A percentile compares a stretch with the other conserved stretches of the same genome.
phyloP scores from a whole-genome alignment of 1,284 basidiomycete species.

The Pholiota adiposa region DNA sequence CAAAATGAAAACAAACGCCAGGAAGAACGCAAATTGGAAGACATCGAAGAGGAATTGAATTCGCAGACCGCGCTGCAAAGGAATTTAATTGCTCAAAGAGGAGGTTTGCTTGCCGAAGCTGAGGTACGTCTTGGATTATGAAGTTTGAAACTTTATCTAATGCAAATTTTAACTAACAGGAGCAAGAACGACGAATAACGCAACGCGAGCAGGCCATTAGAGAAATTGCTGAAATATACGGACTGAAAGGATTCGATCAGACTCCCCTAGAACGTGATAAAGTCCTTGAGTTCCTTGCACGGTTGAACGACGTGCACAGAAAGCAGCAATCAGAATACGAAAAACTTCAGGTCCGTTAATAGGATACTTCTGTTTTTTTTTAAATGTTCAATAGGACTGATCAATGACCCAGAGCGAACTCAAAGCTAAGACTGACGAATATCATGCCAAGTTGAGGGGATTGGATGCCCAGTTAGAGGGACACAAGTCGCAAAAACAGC shows the following conservation, averaged over 20 bases:
- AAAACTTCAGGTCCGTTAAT: constrained; percentile 56
- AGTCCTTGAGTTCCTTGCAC: constrained; percentile 70
- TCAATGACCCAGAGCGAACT: constrained; percentile 47
- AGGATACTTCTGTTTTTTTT: too few species aligned
- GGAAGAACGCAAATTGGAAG: constrained; percentile 56
- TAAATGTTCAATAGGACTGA: not conserved
- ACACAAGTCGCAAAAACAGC: constrained; percentile 55
- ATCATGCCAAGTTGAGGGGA: constrained; percentile 54
- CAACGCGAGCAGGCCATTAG: constrained; percentile 80
- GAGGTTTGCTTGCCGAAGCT: constrained; percentile 65
- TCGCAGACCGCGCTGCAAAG: constrained; percentile 59
- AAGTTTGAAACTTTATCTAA: not conserved
- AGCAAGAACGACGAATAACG: constrained; percentile 73
- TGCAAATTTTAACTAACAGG: constrained; percentile 44
- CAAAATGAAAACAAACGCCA: constrained; percentile 54
- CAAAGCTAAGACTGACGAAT: constrained; percentile 58
- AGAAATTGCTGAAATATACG: constrained; percentile 68
- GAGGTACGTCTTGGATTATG: constrained; percentile 45
- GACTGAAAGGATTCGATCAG: constrained; percentile 76
- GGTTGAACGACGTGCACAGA: constrained; percentile 61
- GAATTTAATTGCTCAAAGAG: constrained; percentile 60
- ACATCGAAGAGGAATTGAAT: constrained; percentile 65
- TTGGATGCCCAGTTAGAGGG: constrained; percentile 58
- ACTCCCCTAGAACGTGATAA: constrained; percentile 68
- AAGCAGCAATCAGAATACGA: constrained; percentile 61